Conservation (phyloP, 495 filamentous ascomycete genomes). For the Durotheca rogersii region DNA sequence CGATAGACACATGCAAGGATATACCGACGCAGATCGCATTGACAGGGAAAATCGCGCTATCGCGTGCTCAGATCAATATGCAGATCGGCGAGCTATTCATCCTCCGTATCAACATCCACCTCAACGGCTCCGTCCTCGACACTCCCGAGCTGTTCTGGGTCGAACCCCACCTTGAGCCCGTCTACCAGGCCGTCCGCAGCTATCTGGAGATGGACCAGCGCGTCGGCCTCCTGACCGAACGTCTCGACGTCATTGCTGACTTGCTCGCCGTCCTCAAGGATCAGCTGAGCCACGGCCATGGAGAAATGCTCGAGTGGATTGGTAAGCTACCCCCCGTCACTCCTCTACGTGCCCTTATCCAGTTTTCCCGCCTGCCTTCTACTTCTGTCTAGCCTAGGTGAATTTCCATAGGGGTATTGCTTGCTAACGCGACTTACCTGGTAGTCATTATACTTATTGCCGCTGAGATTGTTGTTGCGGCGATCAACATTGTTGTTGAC, state of each 20-base stretch:
- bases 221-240: slow-evolving; percentile 84
- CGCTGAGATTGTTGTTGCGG: slow-evolving; percentile 91
- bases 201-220: slow-evolving; percentile 98
- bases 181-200: slow-evolving; percentile 90
- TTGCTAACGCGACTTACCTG: neutral
- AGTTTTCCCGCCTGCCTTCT: too few species aligned
- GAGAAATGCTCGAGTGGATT: slow-evolving; percentile 95
- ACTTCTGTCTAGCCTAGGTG: too few species aligned
- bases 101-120: slow-evolving; percentile 92
- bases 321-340: slow-evolving; percentile 52
- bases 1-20: slow-evolving; percentile 84
- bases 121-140: slow-evolving; percentile 96
- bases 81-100: slow-evolving; percentile 98
- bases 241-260: slow-evolving; percentile 91
- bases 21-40: slow-evolving; percentile 86
- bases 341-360: neutral
- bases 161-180: slow-evolving; percentile 91
- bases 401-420: too few species aligned
- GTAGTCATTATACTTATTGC: slow-evolving; percentile 92
- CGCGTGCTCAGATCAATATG: slow-evolving; percentile 89
- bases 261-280: slow-evolving; percentile 92
- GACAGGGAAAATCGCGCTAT: slow-evolving; percentile 86
- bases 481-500: slow-evolving; percentile 94
- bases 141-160: slow-evolving; percentile 98
- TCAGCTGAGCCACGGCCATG: slow-evolving; percentile 93